Percentiles rank a stretch among this genome's conserved stretches.
Evolutionary conservation across 2,329 filamentous ascomycete genomes (phyloP).

Genomic region (Aspergillus pseudonomiae): DNA sequence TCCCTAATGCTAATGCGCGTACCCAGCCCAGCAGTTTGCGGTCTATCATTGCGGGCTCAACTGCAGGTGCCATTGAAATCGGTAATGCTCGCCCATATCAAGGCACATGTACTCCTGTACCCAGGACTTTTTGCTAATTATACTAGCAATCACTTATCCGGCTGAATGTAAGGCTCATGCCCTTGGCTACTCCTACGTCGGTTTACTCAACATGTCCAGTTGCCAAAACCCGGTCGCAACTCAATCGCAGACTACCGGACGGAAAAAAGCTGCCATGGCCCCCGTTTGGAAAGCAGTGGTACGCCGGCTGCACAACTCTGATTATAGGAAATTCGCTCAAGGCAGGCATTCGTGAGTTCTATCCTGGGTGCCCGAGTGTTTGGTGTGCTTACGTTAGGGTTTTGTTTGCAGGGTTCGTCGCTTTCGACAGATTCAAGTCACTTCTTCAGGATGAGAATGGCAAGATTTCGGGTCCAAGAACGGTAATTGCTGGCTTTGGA

Average conservation of each 20-base stretch:
- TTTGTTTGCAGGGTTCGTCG: slow-evolving; percentile 71
- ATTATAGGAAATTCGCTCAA: slow-evolving; percentile 97
- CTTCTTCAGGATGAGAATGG: slow-evolving; percentile 81
- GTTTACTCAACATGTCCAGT: slow-evolving; percentile 53
- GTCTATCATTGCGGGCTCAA: slow-evolving; percentile 87
- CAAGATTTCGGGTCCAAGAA: slow-evolving; percentile 85
- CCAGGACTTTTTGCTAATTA: slow-evolving; percentile 25
- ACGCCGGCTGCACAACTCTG: slow-evolving; percentile 94
- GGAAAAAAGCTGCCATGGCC: slow-evolving; percentile 92
- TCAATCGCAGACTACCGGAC: slow-evolving; percentile 80
- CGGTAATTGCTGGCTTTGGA: slow-evolving; percentile 90
- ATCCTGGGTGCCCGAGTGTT: neutral
- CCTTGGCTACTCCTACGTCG: neutral
- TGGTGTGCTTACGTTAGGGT: neutral
- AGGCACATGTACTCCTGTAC: neutral
- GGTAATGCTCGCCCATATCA: slow-evolving; percentile 52
- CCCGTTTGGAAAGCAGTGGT: slow-evolving; percentile 92
- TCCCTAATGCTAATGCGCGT: slow-evolving; percentile 26
- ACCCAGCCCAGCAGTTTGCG: slow-evolving; percentile 74
- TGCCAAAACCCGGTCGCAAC: slow-evolving; percentile 91
- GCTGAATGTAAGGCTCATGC: slow-evolving; percentile 72
- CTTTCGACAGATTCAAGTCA: slow-evolving; percentile 91
- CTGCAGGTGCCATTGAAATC: slow-evolving; percentile 94
- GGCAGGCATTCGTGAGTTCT: slow-evolving; percentile 79
- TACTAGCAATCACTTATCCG: slow-evolving; percentile 83